Percentiles rank a stretch among this genome's conserved stretches.
These are phyloP conservation scores for Stenocarpella maydis DNA, from an alignment of 2,329 filamentous ascomycete species.

Conservation along the genomic window DNA sequence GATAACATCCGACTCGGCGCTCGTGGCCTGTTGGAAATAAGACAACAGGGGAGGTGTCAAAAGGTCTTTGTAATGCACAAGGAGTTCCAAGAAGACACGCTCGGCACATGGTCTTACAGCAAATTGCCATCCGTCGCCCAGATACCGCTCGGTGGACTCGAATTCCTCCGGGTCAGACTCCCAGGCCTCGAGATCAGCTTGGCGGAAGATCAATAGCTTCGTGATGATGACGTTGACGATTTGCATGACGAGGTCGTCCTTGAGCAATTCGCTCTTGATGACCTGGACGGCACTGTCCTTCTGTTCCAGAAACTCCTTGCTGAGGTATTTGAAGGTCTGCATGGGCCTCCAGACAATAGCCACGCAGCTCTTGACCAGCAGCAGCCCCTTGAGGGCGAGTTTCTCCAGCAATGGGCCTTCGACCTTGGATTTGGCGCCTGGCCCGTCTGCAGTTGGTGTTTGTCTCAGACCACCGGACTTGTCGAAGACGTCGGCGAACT, in stretches of 20 bases:
- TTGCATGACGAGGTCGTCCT: constrained; percentile 77
- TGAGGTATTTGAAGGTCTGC: constrained; percentile 85
- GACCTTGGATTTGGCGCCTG: constrained; percentile 56
- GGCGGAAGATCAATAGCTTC: constrained; percentile 86
- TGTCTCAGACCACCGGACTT: constrained; percentile 65
- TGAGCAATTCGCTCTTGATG: constrained; percentile 79
- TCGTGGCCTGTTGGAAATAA: constrained; percentile 83
- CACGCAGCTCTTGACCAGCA: constrained; percentile 82
- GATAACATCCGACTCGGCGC: constrained; percentile 72
- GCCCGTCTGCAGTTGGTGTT: constrained; percentile 45
- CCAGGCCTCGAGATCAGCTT: constrained; percentile 88
- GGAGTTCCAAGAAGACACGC: constrained; percentile 89
- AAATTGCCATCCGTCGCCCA: constrained; percentile 89
- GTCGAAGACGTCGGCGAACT: constrained; percentile 78
- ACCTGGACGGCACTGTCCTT: constrained; percentile 73
- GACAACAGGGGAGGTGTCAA: constrained; percentile 80
- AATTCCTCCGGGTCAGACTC: constrained; percentile 94
- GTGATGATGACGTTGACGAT: constrained; percentile 87
- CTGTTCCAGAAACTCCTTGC: constrained; percentile 77
- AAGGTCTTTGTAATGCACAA: constrained; percentile 86
- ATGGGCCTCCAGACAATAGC: constrained; percentile 84
- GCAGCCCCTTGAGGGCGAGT: constrained; percentile 81
- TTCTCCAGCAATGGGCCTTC: constrained; percentile 77
- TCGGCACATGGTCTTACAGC: constrained; percentile 92
- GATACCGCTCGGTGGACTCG: constrained; percentile 88